These are phyloP conservation scores for Aureobasidium sp. DNA, from an alignment of 2,329 filamentous ascomycete species.

Conservation along the genomic window DNA sequence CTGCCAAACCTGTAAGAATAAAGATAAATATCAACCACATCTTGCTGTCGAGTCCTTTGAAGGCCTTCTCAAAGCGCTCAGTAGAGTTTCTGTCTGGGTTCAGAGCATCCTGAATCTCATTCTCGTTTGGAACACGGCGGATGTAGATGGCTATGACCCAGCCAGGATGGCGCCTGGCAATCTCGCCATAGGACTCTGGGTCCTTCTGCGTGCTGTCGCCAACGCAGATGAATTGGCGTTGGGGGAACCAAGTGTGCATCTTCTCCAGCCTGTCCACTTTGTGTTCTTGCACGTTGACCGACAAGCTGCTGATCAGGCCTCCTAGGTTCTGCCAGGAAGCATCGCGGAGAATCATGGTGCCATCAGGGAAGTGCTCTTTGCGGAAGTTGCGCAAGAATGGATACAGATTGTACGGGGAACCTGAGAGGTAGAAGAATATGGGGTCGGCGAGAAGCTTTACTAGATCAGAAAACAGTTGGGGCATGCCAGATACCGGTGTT, in stretches of 20 bases:
- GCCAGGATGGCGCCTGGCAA: conserved; percentile 57
- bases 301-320: conserved; percentile 71
- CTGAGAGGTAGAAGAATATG: conserved; percentile 87
- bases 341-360: conserved; percentile 77
- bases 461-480: conserved; percentile 67
- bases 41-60: conserved; percentile 60
- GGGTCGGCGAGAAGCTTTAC: conserved; percentile 49
- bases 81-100: conserved; percentile 61
- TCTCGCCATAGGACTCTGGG: conserved; percentile 79
- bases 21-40: conserved; percentile 68
- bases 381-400: conserved; percentile 74
- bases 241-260: conserved; percentile 70
- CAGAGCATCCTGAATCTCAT: conserved; percentile 56
- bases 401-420: conserved; percentile 90
- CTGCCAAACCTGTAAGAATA: too few species aligned
- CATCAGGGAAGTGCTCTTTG: conserved; percentile 60
- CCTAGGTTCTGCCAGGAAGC: conserved; percentile 77
- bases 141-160: conserved; percentile 85
- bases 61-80: conserved; percentile 73
- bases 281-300: conserved; percentile 73
- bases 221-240: conserved; percentile 70
- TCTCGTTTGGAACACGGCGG: conserved; percentile 62
- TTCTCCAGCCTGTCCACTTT: conserved; percentile 74
- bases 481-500: conserved; percentile 68
- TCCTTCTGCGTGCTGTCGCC: conserved; percentile 90